A percentile compares a stretch with the other conserved stretches of the same genome.
Conservation (phyloP, 2,329 filamentous ascomycete species). For the Onygena corvina region DNA sequence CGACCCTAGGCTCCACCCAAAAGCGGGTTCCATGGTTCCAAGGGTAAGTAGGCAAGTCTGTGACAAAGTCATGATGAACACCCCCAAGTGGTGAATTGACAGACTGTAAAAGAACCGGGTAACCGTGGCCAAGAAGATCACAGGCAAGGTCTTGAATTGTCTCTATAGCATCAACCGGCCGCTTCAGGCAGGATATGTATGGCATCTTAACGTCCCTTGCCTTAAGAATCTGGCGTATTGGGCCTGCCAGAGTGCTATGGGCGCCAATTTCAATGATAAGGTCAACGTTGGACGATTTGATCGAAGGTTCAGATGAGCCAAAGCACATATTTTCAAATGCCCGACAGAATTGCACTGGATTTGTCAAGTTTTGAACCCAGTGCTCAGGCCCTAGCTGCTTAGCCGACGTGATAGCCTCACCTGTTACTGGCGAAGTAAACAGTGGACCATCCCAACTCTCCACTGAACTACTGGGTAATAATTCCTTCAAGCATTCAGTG, state of each 20-base stretch:
- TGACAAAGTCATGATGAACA: background rate
- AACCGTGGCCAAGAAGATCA: too few species aligned
- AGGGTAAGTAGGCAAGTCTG: background rate
- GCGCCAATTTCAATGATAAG: conserved; percentile 15
- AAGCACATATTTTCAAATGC: background rate
- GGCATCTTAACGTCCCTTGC: background rate
- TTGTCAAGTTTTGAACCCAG: background rate
- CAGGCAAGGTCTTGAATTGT: background rate
- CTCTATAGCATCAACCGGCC: conserved; percentile 7
- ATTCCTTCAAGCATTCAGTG: conserved; percentile 1
- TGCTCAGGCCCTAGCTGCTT: background rate
- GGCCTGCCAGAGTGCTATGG: conserved; percentile 12
- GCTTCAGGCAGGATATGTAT: conserved; percentile 7
- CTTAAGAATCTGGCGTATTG: conserved; percentile 13
- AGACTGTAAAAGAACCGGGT: background rate
- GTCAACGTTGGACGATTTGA: background rate
- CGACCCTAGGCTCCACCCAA: background rate
- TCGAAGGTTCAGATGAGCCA: too few species aligned
- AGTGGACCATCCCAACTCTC: background rate
- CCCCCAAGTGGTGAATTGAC: background rate
- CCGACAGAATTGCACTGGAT: conserved; percentile 2
- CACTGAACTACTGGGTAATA: background rate
- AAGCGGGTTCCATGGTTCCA: background rate
- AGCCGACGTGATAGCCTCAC: background rate
- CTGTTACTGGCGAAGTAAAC: conserved; percentile 11